Evolutionary conservation across 495 filamentous ascomycete genomes (phyloP).

Genomic region (Aspergillus carlsbadensis): DNA sequence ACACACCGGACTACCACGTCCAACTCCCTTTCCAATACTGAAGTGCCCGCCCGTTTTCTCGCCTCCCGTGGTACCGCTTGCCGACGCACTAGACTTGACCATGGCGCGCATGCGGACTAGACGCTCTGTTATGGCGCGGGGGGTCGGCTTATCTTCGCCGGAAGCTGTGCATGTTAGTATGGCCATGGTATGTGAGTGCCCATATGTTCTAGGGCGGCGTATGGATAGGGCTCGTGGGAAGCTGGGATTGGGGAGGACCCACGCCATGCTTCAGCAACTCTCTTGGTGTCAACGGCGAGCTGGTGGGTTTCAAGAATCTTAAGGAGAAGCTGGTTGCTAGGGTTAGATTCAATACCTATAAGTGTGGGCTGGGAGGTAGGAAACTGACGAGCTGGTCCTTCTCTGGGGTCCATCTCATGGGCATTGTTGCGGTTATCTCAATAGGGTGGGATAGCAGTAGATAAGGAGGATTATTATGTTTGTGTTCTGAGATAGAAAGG

Average conservation of each 20-base stretch:
- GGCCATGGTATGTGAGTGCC: not conserved
- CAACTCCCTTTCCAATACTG: slow-evolving; percentile 17
- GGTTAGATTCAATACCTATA: not conserved
- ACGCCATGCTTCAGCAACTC: slow-evolving; percentile 47
- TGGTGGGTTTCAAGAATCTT: slow-evolving; percentile 49
- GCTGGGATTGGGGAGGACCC: slow-evolving; percentile 24
- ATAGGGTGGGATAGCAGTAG: not conserved
- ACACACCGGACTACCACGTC: not conserved
- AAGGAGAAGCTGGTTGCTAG: slow-evolving; percentile 36
- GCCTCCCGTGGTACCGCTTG: not conserved
- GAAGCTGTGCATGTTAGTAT: slow-evolving; percentile 18
- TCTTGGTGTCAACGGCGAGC: slow-evolving; percentile 36
- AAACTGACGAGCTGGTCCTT: slow-evolving; percentile 43
- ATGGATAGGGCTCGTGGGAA: too few relatives aligned
- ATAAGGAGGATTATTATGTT: too few relatives aligned
- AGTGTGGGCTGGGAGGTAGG: not conserved
- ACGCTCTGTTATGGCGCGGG: slow-evolving; percentile 50
- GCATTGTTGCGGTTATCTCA: slow-evolving; percentile 30
- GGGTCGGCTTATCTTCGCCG: slow-evolving; percentile 33
- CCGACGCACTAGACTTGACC: slow-evolving; percentile 7
- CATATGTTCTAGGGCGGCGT: too few relatives aligned
- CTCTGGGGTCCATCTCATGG: slow-evolving; percentile 41
- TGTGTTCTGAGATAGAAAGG: too few relatives aligned
- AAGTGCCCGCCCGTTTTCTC: slow-evolving; percentile 13
- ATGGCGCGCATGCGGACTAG: slow-evolving; percentile 40